Evolutionary conservation across 1,284 basidiomycete genomes (phyloP).

Genomic region (Cystobasidium pallidum): DNA sequence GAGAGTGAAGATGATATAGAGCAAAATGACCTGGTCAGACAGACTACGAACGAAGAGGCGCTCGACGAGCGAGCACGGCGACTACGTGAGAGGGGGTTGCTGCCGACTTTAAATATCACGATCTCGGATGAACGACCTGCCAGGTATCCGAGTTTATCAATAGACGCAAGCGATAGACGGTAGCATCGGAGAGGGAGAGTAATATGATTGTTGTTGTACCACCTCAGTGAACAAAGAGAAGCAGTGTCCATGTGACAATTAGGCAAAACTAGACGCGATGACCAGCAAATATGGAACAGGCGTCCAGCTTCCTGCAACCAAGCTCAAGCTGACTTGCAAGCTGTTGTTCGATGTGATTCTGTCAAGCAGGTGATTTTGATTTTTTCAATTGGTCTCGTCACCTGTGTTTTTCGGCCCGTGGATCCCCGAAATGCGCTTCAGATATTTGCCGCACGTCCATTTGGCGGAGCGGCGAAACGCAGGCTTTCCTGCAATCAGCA

Average conservation of each 20-base stretch:
- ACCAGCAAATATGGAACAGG: no score
- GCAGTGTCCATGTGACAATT: no score
- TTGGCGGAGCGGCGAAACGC: neutral
- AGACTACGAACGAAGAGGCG: slow-evolving; percentile 17
- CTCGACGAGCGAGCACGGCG: neutral
- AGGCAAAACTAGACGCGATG: no score
- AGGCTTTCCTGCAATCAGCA: no score
- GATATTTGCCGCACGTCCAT: slow-evolving; percentile 6
- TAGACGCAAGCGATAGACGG: no score
- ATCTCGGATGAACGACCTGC: slow-evolving; percentile 14
- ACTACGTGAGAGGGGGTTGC: slow-evolving; percentile 12
- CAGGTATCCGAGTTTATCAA: neutral
- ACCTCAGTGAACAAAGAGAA: no score
- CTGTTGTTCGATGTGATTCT: no score
- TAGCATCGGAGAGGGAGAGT: no score
- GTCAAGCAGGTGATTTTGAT: no score
- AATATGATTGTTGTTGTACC: no score
- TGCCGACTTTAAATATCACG: slow-evolving; percentile 10
- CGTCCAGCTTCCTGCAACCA: no score
- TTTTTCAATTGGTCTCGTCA: neutral
- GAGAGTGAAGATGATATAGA: neutral
- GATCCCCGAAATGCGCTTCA: neutral
- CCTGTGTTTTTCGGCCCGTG: slow-evolving; percentile 2
- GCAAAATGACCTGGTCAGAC: neutral
- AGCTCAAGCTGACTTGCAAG: no score